Percentiles rank a stretch among this genome's conserved stretches.
Evolutionary conservation across 495 filamentous ascomycete species (phyloP).

Genomic region (Pyrenula massariospora): DNA sequence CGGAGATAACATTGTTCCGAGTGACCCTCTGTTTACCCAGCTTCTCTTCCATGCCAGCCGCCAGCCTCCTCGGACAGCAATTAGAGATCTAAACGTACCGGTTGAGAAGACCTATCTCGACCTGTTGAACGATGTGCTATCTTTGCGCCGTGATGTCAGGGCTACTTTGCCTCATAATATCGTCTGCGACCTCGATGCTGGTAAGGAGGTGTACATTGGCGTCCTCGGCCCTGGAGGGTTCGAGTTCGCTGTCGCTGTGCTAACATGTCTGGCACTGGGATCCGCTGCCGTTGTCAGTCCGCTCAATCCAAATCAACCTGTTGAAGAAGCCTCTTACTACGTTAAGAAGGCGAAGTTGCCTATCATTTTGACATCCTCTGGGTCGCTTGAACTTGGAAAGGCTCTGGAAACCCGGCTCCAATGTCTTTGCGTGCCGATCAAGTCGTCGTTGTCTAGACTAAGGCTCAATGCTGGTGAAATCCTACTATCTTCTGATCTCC

Average conservation of each 20-base stretch:
- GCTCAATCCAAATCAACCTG: conserved; percentile 7
- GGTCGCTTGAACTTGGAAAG: neutral
- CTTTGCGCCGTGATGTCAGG: neutral
- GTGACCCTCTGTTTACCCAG: conserved; percentile 16
- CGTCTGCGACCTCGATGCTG: conserved; percentile 10
- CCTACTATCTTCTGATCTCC: neutral
- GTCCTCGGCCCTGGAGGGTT: conserved; percentile 34
- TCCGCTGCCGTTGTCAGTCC: conserved; percentile 14
- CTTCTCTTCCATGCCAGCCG: conserved; percentile 17
- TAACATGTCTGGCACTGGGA: conserved; percentile 29
- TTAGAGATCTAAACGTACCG: conserved; percentile 16
- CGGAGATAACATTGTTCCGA: conserved; percentile 3
- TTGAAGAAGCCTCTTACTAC: conserved; percentile 33
- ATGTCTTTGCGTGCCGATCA: neutral
- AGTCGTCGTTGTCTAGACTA: neutral
- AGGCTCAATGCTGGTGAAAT: neutral
- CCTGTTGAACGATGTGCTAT: neutral
- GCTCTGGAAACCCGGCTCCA: neutral
- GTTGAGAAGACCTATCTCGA: conserved; percentile 16
- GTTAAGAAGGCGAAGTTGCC: conserved; percentile 15
- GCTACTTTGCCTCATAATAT: neutral
- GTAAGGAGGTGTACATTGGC: conserved; percentile 32
- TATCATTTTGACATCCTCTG: neutral
- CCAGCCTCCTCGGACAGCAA: conserved; percentile 9
- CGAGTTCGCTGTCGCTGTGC: conserved; percentile 33